Evolutionary conservation across 225 moss, liverwort and hornwort genomes (phyloP), one percentile per base, ranked within the genome.

Genomic region (Lunularia cruciata): DNA sequence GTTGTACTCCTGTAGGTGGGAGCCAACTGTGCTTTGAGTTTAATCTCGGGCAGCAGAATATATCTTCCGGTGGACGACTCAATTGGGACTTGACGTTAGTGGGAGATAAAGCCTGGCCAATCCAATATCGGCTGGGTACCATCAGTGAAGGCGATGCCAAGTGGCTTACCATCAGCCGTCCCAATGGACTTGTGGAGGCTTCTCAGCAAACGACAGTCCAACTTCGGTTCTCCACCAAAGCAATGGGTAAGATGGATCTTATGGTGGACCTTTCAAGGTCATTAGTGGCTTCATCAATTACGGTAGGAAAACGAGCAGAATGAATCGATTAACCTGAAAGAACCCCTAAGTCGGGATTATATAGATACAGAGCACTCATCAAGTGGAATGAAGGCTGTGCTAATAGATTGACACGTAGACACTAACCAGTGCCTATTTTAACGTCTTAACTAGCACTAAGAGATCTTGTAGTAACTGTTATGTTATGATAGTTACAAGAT

Each of bases 201-300:
- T 54, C 49, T 38, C 84, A 91, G 68, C 90, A 90, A 57, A 85
- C 83, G 63, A 86, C 69, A 69, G 85, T 94, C 37, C 85, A 89
- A 74, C 90, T 94, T 68, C 86, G 88, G 7, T 94, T 94, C 73
- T 94, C 93, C 63, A 94, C 93, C 10, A 94, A 89, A 84, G 88
- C 90, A 60, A 90, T 94, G 90, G 90, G 93, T 85, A 56, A 84
- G 84, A 74, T 57, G 10, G 6, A 34, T 25, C n/a, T n/a, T n/a
- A n/a, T n/a, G n/a, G n/a, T n/a, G n/a, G n/a, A n/a, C n/a, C n/a
- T n/a, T n/a, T n/a, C n/a, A n/a, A n/a, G n/a, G n/a, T n/a, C n/a
- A n/a, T n/a, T n/a, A n/a, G n/a, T n/a, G n/a, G n/a, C n/a, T n/a
- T n/a, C n/a, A n/a, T n/a, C n/a, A n/a, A n/a, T n/a, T n/a, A n/a